Evolutionary conservation across 2,329 filamentous ascomycete genomes (phyloP), one percentile per base, ranked within the genome.

Genomic region (Aspergillus costaricaensis): DNA sequence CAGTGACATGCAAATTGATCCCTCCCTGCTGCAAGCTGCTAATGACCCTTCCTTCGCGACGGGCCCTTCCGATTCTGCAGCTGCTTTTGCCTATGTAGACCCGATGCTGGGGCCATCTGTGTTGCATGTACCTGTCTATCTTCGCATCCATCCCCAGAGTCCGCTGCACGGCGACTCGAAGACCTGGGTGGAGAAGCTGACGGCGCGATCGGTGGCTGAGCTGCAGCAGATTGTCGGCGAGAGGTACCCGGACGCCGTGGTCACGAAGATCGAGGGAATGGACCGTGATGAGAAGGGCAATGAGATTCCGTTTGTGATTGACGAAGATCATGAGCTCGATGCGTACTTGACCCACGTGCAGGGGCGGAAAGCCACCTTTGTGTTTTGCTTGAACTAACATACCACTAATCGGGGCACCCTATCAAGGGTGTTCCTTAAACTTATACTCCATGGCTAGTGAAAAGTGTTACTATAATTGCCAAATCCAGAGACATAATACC

Each of bases 291-390:
- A 77, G 14, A 81, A 81, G 64, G 86, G 85, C 5, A 81, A 81
- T 53, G 88, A 91, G 69, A 79, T 90, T 48, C 80, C 80, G 15
- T 83, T 91, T 68, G 77, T 82, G 58, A 88, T 94, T 67, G 87
- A 88, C 57, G 83, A 87, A 43, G 88, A 93, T 67, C 85, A 86
- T 63, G 90, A 94, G 76, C 73, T 95, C 63, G 83, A 83, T 61
- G 88, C 88, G 0, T 94, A 93, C 75, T 74, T 95, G 65, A 81
- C 83, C 50, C 88, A 91, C 70, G 80, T 88, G 25, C 78, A 85
- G 64, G 81, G 78, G 39, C 75, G 79, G 70, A 86, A 86, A 69
- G 81, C 81, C 14, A 82, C 79, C 5, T 86, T 88, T 73, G 70
- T 80, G 14, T 79, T 84, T 56, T 71, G 73, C 38, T 66, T 80